Conservation (phyloP, 352 stramenopile genomes). For the Phytophthora idaei region DNA sequence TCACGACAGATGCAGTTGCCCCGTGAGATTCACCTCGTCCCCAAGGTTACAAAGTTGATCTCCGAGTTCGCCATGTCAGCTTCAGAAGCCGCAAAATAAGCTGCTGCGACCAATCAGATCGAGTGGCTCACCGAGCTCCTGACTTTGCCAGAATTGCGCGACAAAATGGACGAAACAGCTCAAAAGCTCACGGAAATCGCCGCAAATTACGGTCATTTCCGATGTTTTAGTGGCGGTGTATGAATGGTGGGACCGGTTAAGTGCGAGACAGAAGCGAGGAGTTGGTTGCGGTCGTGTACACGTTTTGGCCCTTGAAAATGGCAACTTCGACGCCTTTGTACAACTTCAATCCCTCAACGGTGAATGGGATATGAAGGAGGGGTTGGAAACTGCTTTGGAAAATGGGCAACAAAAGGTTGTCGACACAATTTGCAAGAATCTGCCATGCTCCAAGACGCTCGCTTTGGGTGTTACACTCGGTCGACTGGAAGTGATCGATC, state of each 20-base stretch:
- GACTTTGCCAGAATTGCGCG: not conserved
- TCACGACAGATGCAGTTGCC: not conserved
- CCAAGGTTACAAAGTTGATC: not conserved
- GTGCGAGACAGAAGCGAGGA: not conserved
- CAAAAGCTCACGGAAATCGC: not conserved
- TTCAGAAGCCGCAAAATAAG: not conserved
- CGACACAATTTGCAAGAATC: not conserved
- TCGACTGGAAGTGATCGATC: not conserved
- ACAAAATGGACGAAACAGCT: not conserved
- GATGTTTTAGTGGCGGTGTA: not conserved
- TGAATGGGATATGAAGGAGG: not conserved
- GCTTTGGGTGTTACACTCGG: not conserved
- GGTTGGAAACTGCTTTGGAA: not conserved
- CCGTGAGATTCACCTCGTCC: not conserved
- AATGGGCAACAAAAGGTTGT: not conserved
- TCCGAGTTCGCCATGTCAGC: not conserved
- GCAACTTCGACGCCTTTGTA: not conserved
- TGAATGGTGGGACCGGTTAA: not conserved
- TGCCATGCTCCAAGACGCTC: not conserved
- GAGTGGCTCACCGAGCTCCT: not conserved
- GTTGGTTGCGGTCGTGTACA: not conserved
- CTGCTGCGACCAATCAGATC: not conserved
- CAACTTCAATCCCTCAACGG: not conserved
- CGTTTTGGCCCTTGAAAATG: not conserved
- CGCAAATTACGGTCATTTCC: not conserved